These are phyloP conservation scores for Secale cereale DNA, from an alignment of 176 grass and related monocot genomes.

Conservation along the genomic window DNA sequence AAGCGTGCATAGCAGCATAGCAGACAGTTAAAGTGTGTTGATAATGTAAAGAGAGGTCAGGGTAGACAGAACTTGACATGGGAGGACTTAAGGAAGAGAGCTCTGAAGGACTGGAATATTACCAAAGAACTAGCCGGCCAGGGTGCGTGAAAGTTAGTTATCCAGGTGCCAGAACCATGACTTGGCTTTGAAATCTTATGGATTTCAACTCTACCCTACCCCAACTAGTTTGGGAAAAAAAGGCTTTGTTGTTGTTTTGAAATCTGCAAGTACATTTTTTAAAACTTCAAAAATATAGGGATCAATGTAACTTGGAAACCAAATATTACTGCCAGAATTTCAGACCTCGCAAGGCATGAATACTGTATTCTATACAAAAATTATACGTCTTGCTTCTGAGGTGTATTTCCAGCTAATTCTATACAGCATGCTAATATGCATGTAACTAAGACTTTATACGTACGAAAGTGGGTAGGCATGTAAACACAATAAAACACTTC, in stretches of 20 bases:
- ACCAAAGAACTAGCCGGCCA: too few species aligned
- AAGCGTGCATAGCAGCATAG: too few species aligned
- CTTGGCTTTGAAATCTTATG: too few species aligned
- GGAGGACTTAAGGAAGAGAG: too few species aligned
- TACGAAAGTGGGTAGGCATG: not conserved
- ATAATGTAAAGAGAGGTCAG: too few species aligned
- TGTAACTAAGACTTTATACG: not conserved
- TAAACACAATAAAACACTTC: not conserved
- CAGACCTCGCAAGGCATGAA: not conserved
- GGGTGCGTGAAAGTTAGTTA: too few species aligned
- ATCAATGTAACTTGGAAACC: not conserved
- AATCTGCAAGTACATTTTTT: not conserved
- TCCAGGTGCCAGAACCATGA: too few species aligned
- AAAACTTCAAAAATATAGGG: not conserved
- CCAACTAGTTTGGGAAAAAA: too few species aligned
- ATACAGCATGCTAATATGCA: not conserved
- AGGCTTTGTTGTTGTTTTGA: not conserved
- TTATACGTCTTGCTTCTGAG: not conserved
- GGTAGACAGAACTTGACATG: too few species aligned
- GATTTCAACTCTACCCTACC: too few species aligned
- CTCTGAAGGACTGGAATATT: too few species aligned
- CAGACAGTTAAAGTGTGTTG: too few species aligned
- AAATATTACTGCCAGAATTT: not conserved
- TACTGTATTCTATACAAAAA: not conserved
- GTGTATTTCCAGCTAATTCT: not conserved